Evolutionary conservation across 106 monocot genomes (phyloP).

Genomic region (Platanthera zijinensis): DNA sequence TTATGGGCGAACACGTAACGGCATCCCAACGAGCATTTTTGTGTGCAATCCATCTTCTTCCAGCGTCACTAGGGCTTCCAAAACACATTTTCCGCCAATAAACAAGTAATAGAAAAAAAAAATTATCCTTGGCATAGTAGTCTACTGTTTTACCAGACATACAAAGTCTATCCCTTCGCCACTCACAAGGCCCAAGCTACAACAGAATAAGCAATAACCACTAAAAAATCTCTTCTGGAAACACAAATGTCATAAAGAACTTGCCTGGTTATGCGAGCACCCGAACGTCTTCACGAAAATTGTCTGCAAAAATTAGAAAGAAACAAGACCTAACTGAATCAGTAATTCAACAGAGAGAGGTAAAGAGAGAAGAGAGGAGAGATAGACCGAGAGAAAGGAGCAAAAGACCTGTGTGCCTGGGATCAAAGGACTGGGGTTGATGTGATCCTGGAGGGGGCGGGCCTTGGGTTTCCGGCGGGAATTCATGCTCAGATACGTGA

Average conservation of each 20-base stretch:
- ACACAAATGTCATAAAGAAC: background rate
- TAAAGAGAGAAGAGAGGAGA: background rate
- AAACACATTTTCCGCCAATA: too few relatives aligned
- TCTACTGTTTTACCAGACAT: background rate
- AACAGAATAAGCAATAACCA: background rate
- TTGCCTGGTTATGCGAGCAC: constrained; percentile 97
- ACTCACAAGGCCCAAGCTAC: background rate
- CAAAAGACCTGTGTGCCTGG: constrained; percentile 80
- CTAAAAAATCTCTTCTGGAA: background rate
- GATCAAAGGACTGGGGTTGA: constrained; percentile 31
- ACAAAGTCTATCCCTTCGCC: background rate
- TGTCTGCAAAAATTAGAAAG: constrained; percentile 33
- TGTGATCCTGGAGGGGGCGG: constrained; percentile 16
- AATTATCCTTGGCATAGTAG: too few relatives aligned
- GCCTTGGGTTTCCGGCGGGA: constrained; percentile 34
- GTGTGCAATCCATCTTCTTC: too few relatives aligned
- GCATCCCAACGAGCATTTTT: too few relatives aligned
- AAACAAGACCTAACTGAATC: background rate
- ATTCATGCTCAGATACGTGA: constrained; percentile 38
- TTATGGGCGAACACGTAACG: too few relatives aligned
- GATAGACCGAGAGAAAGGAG: background rate
- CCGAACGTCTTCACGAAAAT: constrained; percentile 98
- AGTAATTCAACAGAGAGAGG: background rate
- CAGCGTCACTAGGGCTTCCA: too few relatives aligned
- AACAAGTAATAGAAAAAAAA: too few relatives aligned